Evolutionary conservation across 2,329 filamentous ascomycete species (phyloP).

Genomic region (Neonectria faginata): DNA sequence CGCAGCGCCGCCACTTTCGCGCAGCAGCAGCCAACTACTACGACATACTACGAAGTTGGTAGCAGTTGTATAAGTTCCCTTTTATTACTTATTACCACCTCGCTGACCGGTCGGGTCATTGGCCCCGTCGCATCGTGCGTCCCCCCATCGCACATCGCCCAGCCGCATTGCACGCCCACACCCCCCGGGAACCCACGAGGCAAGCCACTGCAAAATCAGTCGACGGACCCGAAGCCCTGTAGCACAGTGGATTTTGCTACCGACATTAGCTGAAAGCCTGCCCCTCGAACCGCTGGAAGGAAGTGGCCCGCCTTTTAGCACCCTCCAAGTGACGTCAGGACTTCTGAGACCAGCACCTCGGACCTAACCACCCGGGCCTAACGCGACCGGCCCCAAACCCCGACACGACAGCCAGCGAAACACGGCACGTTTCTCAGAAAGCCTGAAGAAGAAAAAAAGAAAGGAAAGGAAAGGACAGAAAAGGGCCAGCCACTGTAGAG

Average conservation of each 20-base stretch:
- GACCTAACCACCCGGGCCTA: not conserved
- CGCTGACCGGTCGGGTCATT: conserved; percentile 13
- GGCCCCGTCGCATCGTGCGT: conserved; percentile 12
- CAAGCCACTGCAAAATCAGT: conserved; percentile 6
- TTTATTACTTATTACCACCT: not conserved
- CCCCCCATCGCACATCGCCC: not conserved
- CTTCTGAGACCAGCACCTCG: not conserved
- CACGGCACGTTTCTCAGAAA: not conserved
- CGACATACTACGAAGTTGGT: not conserved
- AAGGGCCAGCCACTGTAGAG: not conserved
- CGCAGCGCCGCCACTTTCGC: conserved; percentile 7
- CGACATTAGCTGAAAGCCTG: not conserved
- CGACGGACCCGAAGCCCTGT: conserved; percentile 6
- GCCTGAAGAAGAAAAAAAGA: not conserved
- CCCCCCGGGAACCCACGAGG: conserved; percentile 7
- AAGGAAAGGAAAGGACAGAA: not conserved
- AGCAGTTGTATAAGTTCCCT: no score
- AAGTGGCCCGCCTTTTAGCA: not conserved
- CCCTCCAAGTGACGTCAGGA: conserved; percentile 4
- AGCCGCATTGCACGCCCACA: not conserved
- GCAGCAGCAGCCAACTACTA: conserved; percentile 9
- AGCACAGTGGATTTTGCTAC: conserved; percentile 1
- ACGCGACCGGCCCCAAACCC: not conserved
- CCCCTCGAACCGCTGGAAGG: not conserved
- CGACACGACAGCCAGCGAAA: not conserved